Base-by-base conservation (phyloP, 148 eudicot genomes). In the Chenopodium album region DNA sequence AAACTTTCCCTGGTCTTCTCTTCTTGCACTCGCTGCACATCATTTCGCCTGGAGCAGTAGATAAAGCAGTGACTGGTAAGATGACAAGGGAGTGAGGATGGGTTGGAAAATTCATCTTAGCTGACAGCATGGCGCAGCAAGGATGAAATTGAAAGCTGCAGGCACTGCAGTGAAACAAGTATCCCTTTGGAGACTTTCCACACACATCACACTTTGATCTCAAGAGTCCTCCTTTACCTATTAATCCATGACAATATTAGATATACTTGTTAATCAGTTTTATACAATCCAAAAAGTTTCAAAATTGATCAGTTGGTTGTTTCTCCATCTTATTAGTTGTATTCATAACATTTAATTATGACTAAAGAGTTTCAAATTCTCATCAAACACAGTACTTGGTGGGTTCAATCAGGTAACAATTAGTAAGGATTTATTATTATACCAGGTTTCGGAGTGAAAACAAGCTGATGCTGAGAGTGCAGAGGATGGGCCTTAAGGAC, bases 131-230 rank as follows among this genome's bases (percentile, higher is more conserved):
- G 16, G 98, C 93, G 59, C 98, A 95, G 71, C 92, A 87, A 0
- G 98, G 98, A 80, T 93, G 98, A 85, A 95, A 83, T 79, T 93
- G 94, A 86, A 91, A 95, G 85, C 85, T 92, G 78, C 98, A 95
- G 1, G 89, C 91, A 28, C 87, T 85, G 90, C 98, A 95, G 75
- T 89, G 86, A 89, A 86, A 93, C 13, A 85, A 68, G 73, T 87
- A 92, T 9, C 98, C 98, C 68, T 86, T 95, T 59, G 78, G 78
- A 3, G 98, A 60, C 82, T 92, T 92, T 28, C 87, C 89, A 71
- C 98, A 95, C 2, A 95, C 86, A 34, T 92, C 92, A 76, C 98
- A 95, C 76, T 83, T 90, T 50, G 93, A 87, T 88, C 90, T 79
- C 32, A 85, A 32, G 11, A 93, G 82, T 76, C 98, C 96, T 78